Percentiles rank a stretch among this genome's conserved stretches.
These are phyloP conservation scores for Cryphonectria naterciae DNA, from an alignment of 2,329 filamentous ascomycete genomes.

Conservation along the genomic window DNA sequence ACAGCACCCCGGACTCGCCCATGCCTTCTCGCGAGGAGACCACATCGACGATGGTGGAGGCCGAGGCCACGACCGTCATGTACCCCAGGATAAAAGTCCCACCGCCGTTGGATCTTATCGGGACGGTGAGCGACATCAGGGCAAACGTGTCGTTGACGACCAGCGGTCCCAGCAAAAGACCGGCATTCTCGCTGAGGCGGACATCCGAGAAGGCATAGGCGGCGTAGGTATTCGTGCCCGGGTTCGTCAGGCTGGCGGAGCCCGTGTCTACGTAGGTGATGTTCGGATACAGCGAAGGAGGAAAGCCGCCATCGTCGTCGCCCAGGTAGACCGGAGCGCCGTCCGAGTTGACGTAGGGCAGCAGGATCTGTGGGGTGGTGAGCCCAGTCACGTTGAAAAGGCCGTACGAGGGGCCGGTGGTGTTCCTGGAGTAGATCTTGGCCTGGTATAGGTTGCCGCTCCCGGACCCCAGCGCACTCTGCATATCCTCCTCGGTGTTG, in stretches of 20 bases:
- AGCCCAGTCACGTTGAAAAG: constrained; percentile 67
- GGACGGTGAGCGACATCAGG: constrained; percentile 79
- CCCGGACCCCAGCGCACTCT: constrained; percentile 68
- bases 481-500: constrained; percentile 65
- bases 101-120: constrained; percentile 71
- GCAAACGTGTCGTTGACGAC: constrained; percentile 74
- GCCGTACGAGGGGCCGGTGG: constrained; percentile 57
- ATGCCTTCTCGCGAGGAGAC: constrained; percentile 70
- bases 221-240: constrained; percentile 46
- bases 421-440: constrained; percentile 72
- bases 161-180: constrained; percentile 77
- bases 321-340: constrained; percentile 65
- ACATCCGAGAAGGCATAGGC: constrained; percentile 57
- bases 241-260: constrained; percentile 45
- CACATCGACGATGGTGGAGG: constrained; percentile 65
- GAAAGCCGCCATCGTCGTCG: constrained; percentile 68
- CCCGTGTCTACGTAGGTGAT: constrained; percentile 64
- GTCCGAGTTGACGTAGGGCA: constrained; percentile 65
- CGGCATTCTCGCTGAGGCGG: constrained; percentile 53
- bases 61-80: constrained; percentile 78
- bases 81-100: constrained; percentile 73
- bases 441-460: constrained; percentile 67
- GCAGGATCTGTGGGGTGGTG: constrained; percentile 52
- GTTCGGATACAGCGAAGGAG: constrained; percentile 75
- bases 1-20: constrained; percentile 68